Conservation (phyloP, 805 yeast species). For the Sungouiozyma ichnusensis region DNA sequence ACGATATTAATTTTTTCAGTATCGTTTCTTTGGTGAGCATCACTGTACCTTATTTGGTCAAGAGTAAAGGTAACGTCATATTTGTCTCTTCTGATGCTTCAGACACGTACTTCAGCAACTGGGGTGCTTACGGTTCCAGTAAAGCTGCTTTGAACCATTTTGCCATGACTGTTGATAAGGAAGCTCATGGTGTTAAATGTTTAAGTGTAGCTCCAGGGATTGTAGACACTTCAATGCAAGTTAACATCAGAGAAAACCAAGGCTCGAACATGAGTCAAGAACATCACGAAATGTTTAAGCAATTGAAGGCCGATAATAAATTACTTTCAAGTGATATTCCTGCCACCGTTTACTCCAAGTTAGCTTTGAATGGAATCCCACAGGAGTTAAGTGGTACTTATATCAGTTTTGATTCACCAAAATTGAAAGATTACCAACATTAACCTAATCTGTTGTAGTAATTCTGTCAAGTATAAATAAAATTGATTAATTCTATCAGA, state of each 20-base stretch:
- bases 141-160: constrained; percentile 85
- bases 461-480: not conserved
- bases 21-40: constrained; percentile 47
- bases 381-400: constrained; percentile 53
- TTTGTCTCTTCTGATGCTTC: constrained; percentile 88
- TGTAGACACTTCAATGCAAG: constrained; percentile 84
- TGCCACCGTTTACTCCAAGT: constrained; percentile 55
- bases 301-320: constrained; percentile 45
- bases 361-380: constrained; percentile 53
- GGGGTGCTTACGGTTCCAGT: constrained; percentile 88
- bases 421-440: constrained; percentile 9
- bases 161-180: constrained; percentile 54
- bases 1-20: constrained; percentile 71
- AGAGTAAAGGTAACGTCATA: constrained; percentile 48
- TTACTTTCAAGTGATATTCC: constrained; percentile 64
- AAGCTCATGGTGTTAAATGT: constrained; percentile 44
- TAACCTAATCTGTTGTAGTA: not conserved
- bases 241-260: constrained; percentile 54
- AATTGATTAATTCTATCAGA: not conserved
- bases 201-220: constrained; percentile 88
- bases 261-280: constrained; percentile 48
- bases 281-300: constrained; percentile 49
- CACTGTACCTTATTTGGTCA: constrained; percentile 47
- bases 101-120: constrained; percentile 34
- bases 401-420: constrained; percentile 45